Percentiles rank a stretch among this genome's conserved stretches.
Conservation (phyloP, 2,329 filamentous ascomycete genomes). For the Akanthomyces dipterigenus region DNA sequence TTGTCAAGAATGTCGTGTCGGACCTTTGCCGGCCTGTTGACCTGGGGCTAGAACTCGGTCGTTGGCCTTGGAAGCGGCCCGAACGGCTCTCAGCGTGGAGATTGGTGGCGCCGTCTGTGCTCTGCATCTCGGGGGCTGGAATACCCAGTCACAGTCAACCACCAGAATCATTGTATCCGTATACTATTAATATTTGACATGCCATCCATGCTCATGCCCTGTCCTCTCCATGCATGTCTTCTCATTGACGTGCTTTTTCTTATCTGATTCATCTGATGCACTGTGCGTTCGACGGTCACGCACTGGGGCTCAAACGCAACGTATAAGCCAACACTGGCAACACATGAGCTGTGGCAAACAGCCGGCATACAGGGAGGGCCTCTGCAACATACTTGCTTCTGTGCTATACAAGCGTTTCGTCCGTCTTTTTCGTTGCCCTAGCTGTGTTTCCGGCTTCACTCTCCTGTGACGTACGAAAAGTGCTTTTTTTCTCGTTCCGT, state of each 20-base stretch:
- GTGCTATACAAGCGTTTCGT: neutral
- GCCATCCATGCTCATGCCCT: too few species aligned
- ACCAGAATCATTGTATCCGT: too few species aligned
- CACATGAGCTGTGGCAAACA: neutral
- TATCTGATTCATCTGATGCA: neutral
- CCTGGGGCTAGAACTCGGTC: too few species aligned
- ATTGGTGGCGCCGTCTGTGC: neutral
- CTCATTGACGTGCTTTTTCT: neutral
- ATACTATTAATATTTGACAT: too few species aligned
- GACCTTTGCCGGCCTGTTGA: too few species aligned
- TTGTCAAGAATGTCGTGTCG: too few species aligned
- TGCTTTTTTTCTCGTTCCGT: neutral
- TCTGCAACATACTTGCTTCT: neutral
- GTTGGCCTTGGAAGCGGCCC: too few species aligned
- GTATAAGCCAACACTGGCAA: neutral
- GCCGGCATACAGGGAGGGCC: neutral
- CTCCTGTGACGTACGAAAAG: neutral
- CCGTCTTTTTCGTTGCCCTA: neutral
- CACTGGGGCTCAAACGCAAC: neutral
- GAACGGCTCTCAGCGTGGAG: too few species aligned
- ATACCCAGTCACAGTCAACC: too few species aligned
- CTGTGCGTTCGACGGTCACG: neutral
- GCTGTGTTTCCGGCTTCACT: neutral
- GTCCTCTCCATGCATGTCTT: neutral
- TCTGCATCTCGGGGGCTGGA: neutral